Base-by-base conservation (phyloP, 805 yeast species). In the Suhomyces vadensis region DNA sequence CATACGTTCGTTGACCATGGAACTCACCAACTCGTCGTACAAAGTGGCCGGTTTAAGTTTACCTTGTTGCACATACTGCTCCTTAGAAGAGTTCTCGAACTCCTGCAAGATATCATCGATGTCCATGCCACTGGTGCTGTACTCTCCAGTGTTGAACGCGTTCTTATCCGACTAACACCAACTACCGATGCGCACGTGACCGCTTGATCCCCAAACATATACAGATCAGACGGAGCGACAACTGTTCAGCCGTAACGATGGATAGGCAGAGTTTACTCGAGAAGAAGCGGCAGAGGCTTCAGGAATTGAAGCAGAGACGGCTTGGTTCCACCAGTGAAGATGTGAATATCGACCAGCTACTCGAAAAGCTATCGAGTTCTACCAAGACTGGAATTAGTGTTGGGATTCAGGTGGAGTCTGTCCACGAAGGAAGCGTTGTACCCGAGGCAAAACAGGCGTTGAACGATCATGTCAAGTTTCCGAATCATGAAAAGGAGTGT, bases 1-100 rank as follows among this genome's bases (percentile, higher is more conserved):
- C 74, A 81, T 81, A 43, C 96, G 74, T 60, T 94, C 99, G 41
- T 85, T 78, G 23, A 85, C 67, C 97, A 96, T 92, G 2, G 82
- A 80, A 22, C 72, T 74, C 17, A 78, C 72, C 35, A 91, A 67
- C 24, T 62, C 62, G 26, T 64, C 57, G 22, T 75, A 58, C 42
- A 82, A 42, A 19, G 37, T 7, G 39, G 23, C 2, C 38, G 25
- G 6, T 19, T 19, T 11, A 77, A 13, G 63, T n/a, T n/a, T n/a
- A n/a, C n/a, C n/a, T 25, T 35, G n/a, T 16, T 26, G 10, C 13
- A 8, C 35, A n/a, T 19, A 33, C 37, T 33, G 22, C 58, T 14
- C 56, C 55, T 29, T 47, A 17, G 29, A 48, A 4, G 42, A 23
- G 31, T 42, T 43, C 25, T 85, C 89, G 47, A 87, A 79, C 45